Percentiles rank a stretch among this genome's conserved stretches.
Conservation (phyloP, 1,284 basidiomycete species). For the Boletellus deceptivus region DNA sequence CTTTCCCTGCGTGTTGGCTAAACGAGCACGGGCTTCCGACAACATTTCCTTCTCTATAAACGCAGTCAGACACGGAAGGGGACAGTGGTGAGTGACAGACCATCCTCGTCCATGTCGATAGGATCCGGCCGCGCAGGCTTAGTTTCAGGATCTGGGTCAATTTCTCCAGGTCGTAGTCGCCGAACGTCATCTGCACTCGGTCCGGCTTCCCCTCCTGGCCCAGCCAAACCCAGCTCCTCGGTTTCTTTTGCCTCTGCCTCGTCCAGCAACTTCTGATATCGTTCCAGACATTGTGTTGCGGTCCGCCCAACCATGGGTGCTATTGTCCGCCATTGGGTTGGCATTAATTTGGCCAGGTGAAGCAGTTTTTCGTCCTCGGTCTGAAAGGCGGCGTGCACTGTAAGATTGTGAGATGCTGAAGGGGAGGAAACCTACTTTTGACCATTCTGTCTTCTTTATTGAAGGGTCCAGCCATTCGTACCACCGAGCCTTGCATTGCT, state of each 20-base stretch:
- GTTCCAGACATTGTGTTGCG: slow-evolving; percentile 96
- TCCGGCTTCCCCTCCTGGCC: slow-evolving; percentile 76
- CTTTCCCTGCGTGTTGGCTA: slow-evolving; percentile 99
- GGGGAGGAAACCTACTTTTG: slow-evolving; percentile 59
- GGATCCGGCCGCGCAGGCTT: slow-evolving; percentile 98
- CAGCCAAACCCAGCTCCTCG: slow-evolving; percentile 87
- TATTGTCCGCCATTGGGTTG: slow-evolving; percentile 99
- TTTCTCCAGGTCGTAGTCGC: slow-evolving; percentile 90
- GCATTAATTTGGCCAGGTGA: slow-evolving; percentile 98
- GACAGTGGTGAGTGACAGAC: slow-evolving; percentile 40
- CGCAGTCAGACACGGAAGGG: slow-evolving; percentile 1
- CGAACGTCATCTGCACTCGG: slow-evolving; percentile 91
- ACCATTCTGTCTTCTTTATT: slow-evolving; percentile 99
- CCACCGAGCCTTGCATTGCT: slow-evolving; percentile 99
- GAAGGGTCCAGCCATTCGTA: slow-evolving; percentile 99
- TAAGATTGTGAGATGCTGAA: neutral
- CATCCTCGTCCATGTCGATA: slow-evolving; percentile 99
- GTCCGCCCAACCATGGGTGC: slow-evolving; percentile 99
- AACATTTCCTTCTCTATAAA: slow-evolving; percentile 97
- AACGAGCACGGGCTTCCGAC: slow-evolving; percentile 94
- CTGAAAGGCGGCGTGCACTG: slow-evolving; percentile 36
- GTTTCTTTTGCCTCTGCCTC: slow-evolving; percentile 96
- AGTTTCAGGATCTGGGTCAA: slow-evolving; percentile 98
- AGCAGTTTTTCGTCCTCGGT: slow-evolving; percentile 98
- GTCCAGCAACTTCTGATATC: slow-evolving; percentile 97